These are phyloP conservation scores for Yarrowia sp. DNA, from an alignment of 805 yeast genomes.

Conservation along the genomic window DNA sequence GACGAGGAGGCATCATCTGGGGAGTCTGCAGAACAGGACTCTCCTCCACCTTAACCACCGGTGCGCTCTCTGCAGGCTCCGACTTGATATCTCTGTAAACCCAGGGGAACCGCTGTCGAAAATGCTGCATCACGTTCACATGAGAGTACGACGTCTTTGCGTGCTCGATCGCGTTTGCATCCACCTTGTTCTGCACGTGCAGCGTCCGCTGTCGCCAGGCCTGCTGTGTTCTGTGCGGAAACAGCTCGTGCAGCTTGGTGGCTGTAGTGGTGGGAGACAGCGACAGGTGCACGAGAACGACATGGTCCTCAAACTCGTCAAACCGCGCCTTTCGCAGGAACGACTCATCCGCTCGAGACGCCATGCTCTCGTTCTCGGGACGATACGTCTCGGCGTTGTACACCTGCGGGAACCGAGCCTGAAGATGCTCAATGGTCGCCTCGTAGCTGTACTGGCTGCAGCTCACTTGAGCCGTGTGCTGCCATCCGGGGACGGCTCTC, in stretches of 20 bases:
- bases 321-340: slow-evolving; percentile 30
- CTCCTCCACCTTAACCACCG: neutral
- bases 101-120: slow-evolving; percentile 32
- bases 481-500: slow-evolving; percentile 18
- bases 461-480: slow-evolving; percentile 7
- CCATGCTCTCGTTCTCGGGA: neutral
- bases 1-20: slow-evolving; percentile 6
- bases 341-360: slow-evolving; percentile 28
- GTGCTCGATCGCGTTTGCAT: neutral
- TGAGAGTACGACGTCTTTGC: slow-evolving; percentile 15
- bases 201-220: slow-evolving; percentile 36
- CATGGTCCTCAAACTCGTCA: slow-evolving; percentile 30
- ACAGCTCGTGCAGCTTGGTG: slow-evolving; percentile 29
- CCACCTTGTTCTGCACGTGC: slow-evolving; percentile 25
- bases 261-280: slow-evolving; percentile 32
- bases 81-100: slow-evolving; percentile 9
- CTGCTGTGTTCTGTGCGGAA: slow-evolving; percentile 36
- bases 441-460: slow-evolving; percentile 7
- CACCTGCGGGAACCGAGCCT: slow-evolving; percentile 17
- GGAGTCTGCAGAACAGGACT: neutral
- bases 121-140: slow-evolving; percentile 3
- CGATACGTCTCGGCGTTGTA: slow-evolving; percentile 19
- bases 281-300: slow-evolving; percentile 5
- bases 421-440: slow-evolving; percentile 12
- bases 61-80: neutral